Evolutionary conservation across 169 alveolate species (phyloP).

Genomic region (Plasmodium ovale): DNA sequence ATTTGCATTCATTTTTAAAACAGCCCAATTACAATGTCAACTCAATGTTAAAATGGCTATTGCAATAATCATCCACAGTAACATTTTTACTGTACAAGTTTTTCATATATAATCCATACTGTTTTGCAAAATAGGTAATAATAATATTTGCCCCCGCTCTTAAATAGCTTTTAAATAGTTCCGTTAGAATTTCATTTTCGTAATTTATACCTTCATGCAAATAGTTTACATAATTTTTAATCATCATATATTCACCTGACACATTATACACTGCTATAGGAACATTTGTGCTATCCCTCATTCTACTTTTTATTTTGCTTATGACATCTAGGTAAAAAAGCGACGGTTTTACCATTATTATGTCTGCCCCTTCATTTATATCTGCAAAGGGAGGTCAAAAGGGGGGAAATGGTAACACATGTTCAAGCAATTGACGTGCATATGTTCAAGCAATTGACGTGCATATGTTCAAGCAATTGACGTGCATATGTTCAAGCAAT

Average conservation of each 20-base stretch:
- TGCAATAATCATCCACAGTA: conserved; percentile 31
- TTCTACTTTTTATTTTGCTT: conserved; percentile 69
- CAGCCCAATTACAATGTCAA: conserved; percentile 27
- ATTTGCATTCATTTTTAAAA: too few species aligned
- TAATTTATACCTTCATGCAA: conserved; percentile 69
- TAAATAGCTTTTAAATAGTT: conserved; percentile 84
- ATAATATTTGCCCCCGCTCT: conserved; percentile 93
- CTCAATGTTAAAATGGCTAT: conserved; percentile 56
- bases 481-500: too few species aligned
- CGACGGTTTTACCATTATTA: conserved; percentile 84
- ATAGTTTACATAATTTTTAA: conserved; percentile 78
- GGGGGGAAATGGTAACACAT: background rate
- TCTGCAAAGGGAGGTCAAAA: conserved; percentile 47
- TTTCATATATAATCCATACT: conserved; percentile 79
- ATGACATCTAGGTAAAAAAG: conserved; percentile 78
- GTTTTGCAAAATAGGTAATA: conserved; percentile 88
- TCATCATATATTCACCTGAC: conserved; percentile 82
- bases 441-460: too few species aligned
- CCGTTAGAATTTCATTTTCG: conserved; percentile 88
- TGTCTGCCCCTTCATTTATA: conserved; percentile 81
- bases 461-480: background rate
- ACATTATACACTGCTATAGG: conserved; percentile 83
- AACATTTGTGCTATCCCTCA: conserved; percentile 52
- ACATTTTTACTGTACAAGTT: conserved; percentile 72
- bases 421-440: background rate